A percentile compares a stretch with the other conserved stretches of the same genome.
phyloP scores from a whole-genome alignment of 176 grass and related monocot species.

The Poa pratensis region DNA sequence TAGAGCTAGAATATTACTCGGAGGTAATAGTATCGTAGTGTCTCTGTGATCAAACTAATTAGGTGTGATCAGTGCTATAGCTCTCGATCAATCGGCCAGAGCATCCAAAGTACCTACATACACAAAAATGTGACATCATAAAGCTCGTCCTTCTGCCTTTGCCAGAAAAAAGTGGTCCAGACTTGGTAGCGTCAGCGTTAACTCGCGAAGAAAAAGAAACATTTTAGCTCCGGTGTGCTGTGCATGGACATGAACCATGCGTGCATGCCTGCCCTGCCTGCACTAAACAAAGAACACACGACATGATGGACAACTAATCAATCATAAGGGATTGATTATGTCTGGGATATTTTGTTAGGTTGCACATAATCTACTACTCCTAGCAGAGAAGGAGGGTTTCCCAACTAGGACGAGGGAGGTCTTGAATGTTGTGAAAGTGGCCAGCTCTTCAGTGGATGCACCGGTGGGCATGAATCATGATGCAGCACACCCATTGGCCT shows the following conservation, averaged over 20 bases:
- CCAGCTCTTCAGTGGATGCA: conserved; percentile 14
- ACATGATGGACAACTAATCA: neutral
- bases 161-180: conserved; percentile 9
- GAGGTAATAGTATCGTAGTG: too few relatives aligned
- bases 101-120: conserved; percentile 1
- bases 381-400: neutral
- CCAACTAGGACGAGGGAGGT: neutral
- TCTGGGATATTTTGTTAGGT: conserved; percentile 5
- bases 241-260: neutral
- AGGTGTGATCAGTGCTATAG: too few relatives aligned
- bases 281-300: neutral
- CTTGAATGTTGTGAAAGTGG: conserved; percentile 33
- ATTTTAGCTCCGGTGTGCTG: conserved; percentile 11
- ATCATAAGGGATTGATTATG: neutral
- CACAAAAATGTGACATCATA: conserved; percentile 21
- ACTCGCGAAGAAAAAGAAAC: neutral
- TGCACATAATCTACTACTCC: too few relatives aligned
- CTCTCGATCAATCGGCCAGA: neutral
- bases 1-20: too few relatives aligned
- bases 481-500: neutral
- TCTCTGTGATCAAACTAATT: neutral
- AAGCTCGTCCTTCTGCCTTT: conserved; percentile 2
- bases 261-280: neutral
- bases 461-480: neutral
- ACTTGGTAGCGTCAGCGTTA: conserved; percentile 39